Base-by-base conservation (phyloP, 2,329 filamentous ascomycete genomes). In the Colletotrichum sp. region DNA sequence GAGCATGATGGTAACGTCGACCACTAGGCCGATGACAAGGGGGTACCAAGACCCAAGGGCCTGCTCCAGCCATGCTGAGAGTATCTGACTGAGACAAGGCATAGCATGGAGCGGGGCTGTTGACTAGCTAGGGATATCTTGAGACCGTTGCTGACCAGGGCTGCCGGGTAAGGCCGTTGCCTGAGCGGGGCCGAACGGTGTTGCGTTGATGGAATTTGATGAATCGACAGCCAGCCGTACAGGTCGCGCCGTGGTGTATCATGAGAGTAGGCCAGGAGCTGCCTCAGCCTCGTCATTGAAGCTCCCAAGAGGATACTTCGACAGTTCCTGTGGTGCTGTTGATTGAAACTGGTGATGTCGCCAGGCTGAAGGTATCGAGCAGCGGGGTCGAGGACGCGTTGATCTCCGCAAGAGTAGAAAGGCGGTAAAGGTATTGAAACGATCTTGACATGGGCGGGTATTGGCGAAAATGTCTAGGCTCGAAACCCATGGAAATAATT, bases 61-160 rank as follows among this genome's bases (percentile, higher is more conserved):
- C 48, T 67, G n/a, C 39, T 56, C 58, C 56, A n/a, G 48, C 48
- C 64, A 68, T 39, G 34, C 68, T 48, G 58, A 69, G 58, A 69
- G 36, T n/a, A 30, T 28, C 25, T 65, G 64, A 56, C 56, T 74
- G 56, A 73, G 58, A 60, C 58, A 48, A 58, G 56, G 70, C 73
- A 68, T 60, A n/a, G 60, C 27, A 66, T n/a, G 39, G 58, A 48
- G 32, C 18, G 61, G 69, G 64, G 43, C 65, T 65, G 43, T 58
- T 60, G 69, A 52, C 58, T 61, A 66, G 58, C 56, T 58, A 76
- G 70, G 70, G 70, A 69, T 74, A 70, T 76, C 58, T 76, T 76
- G 58, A 76, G 74, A 76, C 56, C 56, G 25, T 22, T 34, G 43
- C 16, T 70, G 32, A 58, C 70, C 55, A 43, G 74, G 27, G 48